Percentiles rank a stretch among this genome's conserved stretches.
phyloP scores from a whole-genome alignment of 192 early-diverging fungal species.

The Gaertneriomyces sp. region DNA sequence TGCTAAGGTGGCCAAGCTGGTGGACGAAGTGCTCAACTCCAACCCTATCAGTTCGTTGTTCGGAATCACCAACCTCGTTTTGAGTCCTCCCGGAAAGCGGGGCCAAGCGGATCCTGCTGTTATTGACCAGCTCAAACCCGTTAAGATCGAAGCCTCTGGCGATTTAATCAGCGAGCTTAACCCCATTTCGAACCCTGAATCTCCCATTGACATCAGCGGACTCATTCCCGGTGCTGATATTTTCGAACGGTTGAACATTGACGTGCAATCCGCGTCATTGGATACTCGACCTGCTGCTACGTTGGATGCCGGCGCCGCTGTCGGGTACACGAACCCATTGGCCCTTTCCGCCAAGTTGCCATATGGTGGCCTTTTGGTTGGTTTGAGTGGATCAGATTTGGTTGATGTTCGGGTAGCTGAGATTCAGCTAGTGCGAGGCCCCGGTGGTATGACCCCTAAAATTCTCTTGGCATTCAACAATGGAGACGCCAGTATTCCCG shows the following conservation, averaged over 20 bases:
- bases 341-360: slow-evolving; percentile 34
- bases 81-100: slow-evolving; percentile 29
- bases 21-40: slow-evolving; percentile 19
- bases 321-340: slow-evolving; percentile 30
- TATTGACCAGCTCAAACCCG: slow-evolving; percentile 32
- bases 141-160: slow-evolving; percentile 21
- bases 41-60: slow-evolving; percentile 7
- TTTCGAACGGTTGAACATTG: slow-evolving; percentile 16
- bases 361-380: slow-evolving; percentile 18
- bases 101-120: slow-evolving; percentile 28
- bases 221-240: slow-evolving; percentile 26
- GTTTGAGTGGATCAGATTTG: slow-evolving; percentile 10
- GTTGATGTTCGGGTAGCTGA: slow-evolving; percentile 23
- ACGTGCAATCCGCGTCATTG: slow-evolving; percentile 15
- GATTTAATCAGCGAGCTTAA: slow-evolving; percentile 8
- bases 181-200: slow-evolving; percentile 10
- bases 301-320: slow-evolving; percentile 17
- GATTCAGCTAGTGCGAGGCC: slow-evolving; percentile 19
- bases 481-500: slow-evolving; percentile 23
- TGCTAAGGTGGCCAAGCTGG: slow-evolving; percentile 24
- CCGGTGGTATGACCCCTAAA: slow-evolving; percentile 12
- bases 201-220: slow-evolving; percentile 32
- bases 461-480: slow-evolving; percentile 16
- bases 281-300: slow-evolving; percentile 19
- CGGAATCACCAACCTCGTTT: slow-evolving; percentile 25